Evolutionary conservation across 495 filamentous ascomycete species (phyloP).

Genomic region (Lophiotrema nucula): DNA sequence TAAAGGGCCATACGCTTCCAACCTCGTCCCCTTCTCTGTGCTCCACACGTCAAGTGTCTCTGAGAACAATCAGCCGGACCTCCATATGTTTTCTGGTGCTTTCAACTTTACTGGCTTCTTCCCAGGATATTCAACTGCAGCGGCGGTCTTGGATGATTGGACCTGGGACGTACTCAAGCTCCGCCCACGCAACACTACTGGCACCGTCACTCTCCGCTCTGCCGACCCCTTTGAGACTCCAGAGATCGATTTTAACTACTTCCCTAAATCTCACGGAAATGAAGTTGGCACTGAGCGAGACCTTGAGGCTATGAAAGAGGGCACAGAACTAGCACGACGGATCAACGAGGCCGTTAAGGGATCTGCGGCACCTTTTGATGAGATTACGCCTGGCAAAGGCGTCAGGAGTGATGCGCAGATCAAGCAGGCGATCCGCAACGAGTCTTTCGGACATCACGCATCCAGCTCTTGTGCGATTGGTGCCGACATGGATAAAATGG

Average conservation of each 20-base stretch:
- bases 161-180: conserved; percentile 32
- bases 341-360: not conserved
- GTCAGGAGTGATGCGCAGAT: conserved; percentile 3
- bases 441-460: conserved; percentile 54
- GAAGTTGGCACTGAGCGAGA: conserved; percentile 28
- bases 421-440: conserved; percentile 41
- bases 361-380: conserved; percentile 1
- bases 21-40: not conserved
- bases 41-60: not conserved
- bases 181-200: conserved; percentile 29
- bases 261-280: not conserved
- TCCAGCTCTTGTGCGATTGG: conserved; percentile 53
- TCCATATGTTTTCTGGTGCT: conserved; percentile 52
- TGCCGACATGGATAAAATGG: conserved; percentile 46
- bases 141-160: conserved; percentile 42
- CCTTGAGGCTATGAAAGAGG: conserved; percentile 30
- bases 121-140: conserved; percentile 43
- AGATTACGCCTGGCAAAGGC: conserved; percentile 18
- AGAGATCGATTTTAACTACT: conserved; percentile 38
- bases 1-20: too few species aligned
- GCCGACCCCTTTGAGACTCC: conserved; percentile 34
- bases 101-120: conserved; percentile 55
- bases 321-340: conserved; percentile 14
- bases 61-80: not conserved
- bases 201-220: conserved; percentile 32